Conservation (phyloP, 176 grass and related monocot species). For the Raddia distichophylla region DNA sequence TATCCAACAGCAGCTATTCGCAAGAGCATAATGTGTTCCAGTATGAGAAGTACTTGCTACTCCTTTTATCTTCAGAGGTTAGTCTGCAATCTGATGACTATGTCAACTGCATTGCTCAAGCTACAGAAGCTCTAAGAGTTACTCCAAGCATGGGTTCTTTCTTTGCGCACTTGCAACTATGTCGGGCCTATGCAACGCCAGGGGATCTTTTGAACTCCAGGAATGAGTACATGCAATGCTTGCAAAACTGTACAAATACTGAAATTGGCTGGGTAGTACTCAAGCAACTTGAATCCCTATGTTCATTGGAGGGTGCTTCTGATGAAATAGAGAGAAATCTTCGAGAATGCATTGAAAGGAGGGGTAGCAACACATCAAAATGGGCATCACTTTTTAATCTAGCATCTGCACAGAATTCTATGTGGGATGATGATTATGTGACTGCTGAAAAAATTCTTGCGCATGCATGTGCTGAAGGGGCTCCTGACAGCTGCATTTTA, state of each 20-base stretch:
- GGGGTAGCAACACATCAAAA: constrained; percentile 49
- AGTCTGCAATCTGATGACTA: constrained; percentile 71
- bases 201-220: constrained; percentile 62
- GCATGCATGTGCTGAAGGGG: constrained; percentile 64
- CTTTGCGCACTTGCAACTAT: constrained; percentile 82
- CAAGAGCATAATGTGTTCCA: constrained; percentile 44
- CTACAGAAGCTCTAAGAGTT: constrained; percentile 59
- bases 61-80: constrained; percentile 80
- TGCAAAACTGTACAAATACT: constrained; percentile 53
- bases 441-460: constrained; percentile 72
- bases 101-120: constrained; percentile 49
- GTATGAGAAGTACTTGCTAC: constrained; percentile 61
- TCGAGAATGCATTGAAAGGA: constrained; percentile 52
- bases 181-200: constrained; percentile 65
- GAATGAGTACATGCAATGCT: constrained; percentile 75
- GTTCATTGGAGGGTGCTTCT: constrained; percentile 53
- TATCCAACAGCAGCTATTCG: constrained; percentile 50
- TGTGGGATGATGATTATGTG: constrained; percentile 67
- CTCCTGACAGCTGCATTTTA: constrained; percentile 77
- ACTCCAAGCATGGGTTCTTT: constrained; percentile 53
- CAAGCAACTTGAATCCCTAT: constrained; percentile 81
- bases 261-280: constrained; percentile 86
- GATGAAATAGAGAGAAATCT: constrained; percentile 68
- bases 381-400: constrained; percentile 79
- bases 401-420: constrained; percentile 71